Conservation (phyloP, 148 eudicot genomes). For the Cornus controversa region DNA sequence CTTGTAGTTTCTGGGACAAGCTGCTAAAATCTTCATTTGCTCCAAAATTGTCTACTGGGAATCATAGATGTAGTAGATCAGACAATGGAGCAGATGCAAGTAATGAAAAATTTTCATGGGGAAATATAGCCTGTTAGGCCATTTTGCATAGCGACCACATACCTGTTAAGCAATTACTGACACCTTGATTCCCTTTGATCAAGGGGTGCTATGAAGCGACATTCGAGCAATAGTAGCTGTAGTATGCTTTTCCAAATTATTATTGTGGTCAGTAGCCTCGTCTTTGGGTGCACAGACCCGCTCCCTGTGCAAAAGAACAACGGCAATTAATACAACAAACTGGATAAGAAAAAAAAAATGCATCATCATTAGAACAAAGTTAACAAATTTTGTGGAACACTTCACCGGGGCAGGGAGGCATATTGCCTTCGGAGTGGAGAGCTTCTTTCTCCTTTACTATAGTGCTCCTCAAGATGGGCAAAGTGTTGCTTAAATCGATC, state of each 20-base stretch:
- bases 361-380: background rate
- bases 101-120: background rate
- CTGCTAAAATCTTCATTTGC: slow-evolving; percentile 12
- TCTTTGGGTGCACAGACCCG: slow-evolving; percentile 62
- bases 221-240: slow-evolving; percentile 35
- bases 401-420: slow-evolving; percentile 91
- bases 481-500: slow-evolving; percentile 90
- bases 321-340: slow-evolving; percentile 5
- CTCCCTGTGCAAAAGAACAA: slow-evolving; percentile 44
- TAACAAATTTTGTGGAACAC: background rate
- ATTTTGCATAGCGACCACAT: slow-evolving; percentile 30
- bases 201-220: slow-evolving; percentile 46
- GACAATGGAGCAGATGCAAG: background rate
- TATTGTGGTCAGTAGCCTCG: slow-evolving; percentile 34
- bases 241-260: slow-evolving; percentile 33
- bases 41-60: slow-evolving; percentile 15
- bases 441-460: slow-evolving; percentile 60
- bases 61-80: background rate
- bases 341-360: background rate
- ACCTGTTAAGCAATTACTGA: slow-evolving; percentile 29
- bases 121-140: slow-evolving; percentile 30
- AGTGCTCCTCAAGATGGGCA: slow-evolving; percentile 80
- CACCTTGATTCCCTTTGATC: slow-evolving; percentile 19
- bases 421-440: slow-evolving; percentile 81
- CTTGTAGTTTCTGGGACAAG: slow-evolving; percentile 11